A percentile compares a stretch with the other conserved stretches of the same genome.
These are phyloP conservation scores for Mycena rebaudengoi DNA, from an alignment of 768 basidiomycete species.

Conservation along the genomic window DNA sequence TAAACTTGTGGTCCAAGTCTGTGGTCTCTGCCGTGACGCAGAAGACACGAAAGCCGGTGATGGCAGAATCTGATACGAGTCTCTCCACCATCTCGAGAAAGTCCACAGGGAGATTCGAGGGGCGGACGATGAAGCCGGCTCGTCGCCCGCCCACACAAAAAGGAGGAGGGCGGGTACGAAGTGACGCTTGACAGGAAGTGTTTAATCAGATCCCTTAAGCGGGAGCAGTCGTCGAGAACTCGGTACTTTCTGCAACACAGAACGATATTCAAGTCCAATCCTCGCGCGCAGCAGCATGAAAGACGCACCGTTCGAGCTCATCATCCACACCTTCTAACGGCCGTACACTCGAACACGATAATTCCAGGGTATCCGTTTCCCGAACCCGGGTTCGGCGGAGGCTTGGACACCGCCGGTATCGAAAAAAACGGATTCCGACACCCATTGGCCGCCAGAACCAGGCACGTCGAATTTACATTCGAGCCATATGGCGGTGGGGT, in stretches of 20 bases:
- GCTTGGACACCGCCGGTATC: slow-evolving; percentile 52
- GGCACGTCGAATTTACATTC: slow-evolving; percentile 80
- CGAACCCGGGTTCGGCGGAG: not conserved
- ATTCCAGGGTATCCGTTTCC: slow-evolving; percentile 67
- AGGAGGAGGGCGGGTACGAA: slow-evolving; percentile 71
- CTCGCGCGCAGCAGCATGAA: not conserved
- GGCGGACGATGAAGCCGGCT: slow-evolving; percentile 38
- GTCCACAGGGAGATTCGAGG: slow-evolving; percentile 47
- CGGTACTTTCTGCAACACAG: slow-evolving; percentile 76
- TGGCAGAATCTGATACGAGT: slow-evolving; percentile 51
- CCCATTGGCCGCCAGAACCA: slow-evolving; percentile 65
- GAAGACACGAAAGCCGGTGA: slow-evolving; percentile 54
- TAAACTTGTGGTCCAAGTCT: slow-evolving; percentile 68
- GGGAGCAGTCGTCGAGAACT: slow-evolving; percentile 74
- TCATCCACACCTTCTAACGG: slow-evolving; percentile 69
- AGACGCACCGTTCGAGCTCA: slow-evolving; percentile 69
- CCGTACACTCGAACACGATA: slow-evolving; percentile 79
- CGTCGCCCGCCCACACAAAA: slow-evolving; percentile 65
- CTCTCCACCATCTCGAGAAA: slow-evolving; percentile 70
- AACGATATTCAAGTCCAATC: too few relatives aligned
- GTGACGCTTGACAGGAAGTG: slow-evolving; percentile 61
- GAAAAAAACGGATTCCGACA: slow-evolving; percentile 64
- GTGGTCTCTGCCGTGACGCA: slow-evolving; percentile 58
- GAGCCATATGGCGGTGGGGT: slow-evolving; percentile 83
- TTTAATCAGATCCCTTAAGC: slow-evolving; percentile 71